phyloP scores from a whole-genome alignment of 2,329 filamentous ascomycete species.

The Davidsoniella eucalypti region DNA sequence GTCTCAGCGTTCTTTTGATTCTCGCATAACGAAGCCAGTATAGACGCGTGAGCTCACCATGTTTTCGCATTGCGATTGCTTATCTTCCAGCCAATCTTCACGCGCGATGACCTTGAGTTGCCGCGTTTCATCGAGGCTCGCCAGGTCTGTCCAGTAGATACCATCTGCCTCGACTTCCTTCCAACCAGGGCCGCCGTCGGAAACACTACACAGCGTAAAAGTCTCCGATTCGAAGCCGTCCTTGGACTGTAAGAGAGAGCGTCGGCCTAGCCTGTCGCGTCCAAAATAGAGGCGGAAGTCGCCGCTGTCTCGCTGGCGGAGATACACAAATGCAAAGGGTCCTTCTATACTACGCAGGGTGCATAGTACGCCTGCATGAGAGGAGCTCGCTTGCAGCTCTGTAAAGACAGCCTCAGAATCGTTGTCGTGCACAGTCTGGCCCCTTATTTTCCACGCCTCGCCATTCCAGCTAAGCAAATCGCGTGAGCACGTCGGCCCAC shows the following conservation, averaged over 20 bases:
- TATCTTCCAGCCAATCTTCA: slow-evolving; percentile 11
- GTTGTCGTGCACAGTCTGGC: slow-evolving; percentile 47
- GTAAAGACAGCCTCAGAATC: slow-evolving; percentile 59
- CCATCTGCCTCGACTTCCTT: slow-evolving; percentile 72
- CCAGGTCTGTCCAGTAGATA: slow-evolving; percentile 52
- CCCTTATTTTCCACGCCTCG: slow-evolving; percentile 69
- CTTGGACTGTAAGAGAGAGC: slow-evolving; percentile 55
- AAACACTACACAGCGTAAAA: slow-evolving; percentile 55
- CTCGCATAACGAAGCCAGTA: not conserved
- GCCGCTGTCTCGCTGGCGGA: slow-evolving; percentile 38
- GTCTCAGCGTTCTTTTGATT: not conserved
- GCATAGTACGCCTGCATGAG: slow-evolving; percentile 26
- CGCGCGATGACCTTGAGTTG: not conserved
- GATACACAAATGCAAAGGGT: slow-evolving; percentile 81
- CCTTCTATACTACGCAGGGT: slow-evolving; percentile 51
- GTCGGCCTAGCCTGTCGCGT: slow-evolving; percentile 70
- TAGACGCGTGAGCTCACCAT: slow-evolving; percentile 9
- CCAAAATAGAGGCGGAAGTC: slow-evolving; percentile 53
- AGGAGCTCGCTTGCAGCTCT: slow-evolving; percentile 26
- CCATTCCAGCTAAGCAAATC: slow-evolving; percentile 78
- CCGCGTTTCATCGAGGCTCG: slow-evolving; percentile 4
- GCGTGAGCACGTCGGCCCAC: not conserved
- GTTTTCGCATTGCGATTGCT: not conserved
- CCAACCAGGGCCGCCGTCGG: slow-evolving; percentile 43
- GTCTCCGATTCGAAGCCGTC: slow-evolving; percentile 17